Evolutionary conservation across 1,139 yeast genomes (phyloP).

Genomic region (Hemisphaericaspora xylofermentans): DNA sequence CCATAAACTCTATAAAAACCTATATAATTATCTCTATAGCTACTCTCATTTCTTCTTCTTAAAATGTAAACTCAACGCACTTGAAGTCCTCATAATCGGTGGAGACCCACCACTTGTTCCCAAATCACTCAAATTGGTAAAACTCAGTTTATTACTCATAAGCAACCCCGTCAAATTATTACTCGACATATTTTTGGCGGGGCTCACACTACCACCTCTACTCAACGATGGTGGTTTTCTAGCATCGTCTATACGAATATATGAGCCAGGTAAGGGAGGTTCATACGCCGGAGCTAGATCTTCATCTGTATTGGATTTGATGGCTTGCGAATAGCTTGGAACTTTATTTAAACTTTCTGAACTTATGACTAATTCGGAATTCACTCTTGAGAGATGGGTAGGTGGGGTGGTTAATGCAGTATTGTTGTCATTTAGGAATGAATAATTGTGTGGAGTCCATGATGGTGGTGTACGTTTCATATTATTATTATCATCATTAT

Average conservation of each 20-base stretch:
- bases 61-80: conserved; percentile 30
- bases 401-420: conserved; percentile 47
- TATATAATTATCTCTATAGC: background rate
- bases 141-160: conserved; percentile 4
- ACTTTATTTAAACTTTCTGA: conserved; percentile 53
- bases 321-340: conserved; percentile 82
- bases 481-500: conserved; percentile 27
- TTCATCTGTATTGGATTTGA: conserved; percentile 49
- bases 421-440: conserved; percentile 14
- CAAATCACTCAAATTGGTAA: conserved; percentile 8
- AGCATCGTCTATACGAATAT: conserved; percentile 29
- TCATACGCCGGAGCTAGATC: conserved; percentile 64
- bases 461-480: conserved; percentile 12
- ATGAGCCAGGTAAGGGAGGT: conserved; percentile 51
- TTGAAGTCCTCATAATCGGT: conserved; percentile 19
- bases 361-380: conserved; percentile 35
- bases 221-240: background rate
- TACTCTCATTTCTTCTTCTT: conserved; percentile 24
- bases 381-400: conserved; percentile 57
- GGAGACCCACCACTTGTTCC: background rate
- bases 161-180: conserved; percentile 19
- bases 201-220: conserved; percentile 15
- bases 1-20: background rate
- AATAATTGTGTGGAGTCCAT: conserved; percentile 12
- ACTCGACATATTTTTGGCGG: conserved; percentile 29